Percentiles rank a stretch among this genome's conserved stretches.
Conservation (phyloP, 1,284 basidiomycete species). For the Polyporus tsugae region DNA sequence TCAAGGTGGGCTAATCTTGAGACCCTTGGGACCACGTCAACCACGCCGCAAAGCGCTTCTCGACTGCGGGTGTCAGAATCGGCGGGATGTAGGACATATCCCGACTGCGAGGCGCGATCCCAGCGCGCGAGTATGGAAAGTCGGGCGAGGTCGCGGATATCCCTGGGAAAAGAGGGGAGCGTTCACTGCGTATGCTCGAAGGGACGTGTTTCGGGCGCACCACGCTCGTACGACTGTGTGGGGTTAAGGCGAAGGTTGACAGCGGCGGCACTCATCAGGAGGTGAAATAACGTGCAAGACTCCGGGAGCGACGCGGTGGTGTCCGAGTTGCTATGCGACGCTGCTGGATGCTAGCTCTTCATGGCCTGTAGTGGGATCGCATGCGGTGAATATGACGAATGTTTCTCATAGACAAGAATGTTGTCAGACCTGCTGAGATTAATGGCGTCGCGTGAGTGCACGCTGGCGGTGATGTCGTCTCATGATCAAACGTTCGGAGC, state of each 20-base stretch:
- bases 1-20: not conserved
- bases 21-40: not conserved
- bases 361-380: not conserved
- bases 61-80: not conserved
- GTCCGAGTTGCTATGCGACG: conserved; percentile 8
- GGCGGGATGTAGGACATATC: conserved; percentile 3
- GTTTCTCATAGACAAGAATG: conserved; percentile 4
- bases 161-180: not conserved
- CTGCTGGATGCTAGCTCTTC: not conserved
- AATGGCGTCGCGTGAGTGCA: not conserved
- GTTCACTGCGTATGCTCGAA: conserved; percentile 4
- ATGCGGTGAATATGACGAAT: not conserved
- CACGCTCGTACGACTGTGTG: conserved; percentile 2
- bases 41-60: conserved; percentile 2
- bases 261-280: not conserved
- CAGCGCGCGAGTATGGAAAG: not conserved
- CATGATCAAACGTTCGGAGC: not conserved
- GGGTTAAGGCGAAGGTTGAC: conserved; percentile 7
- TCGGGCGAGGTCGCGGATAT: conserved; percentile 2
- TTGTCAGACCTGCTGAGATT: not conserved
- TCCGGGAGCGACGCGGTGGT: not conserved
- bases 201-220: not conserved
- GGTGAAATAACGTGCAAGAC: not conserved
- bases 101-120: not conserved
- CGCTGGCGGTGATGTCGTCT: not conserved